Base-by-base conservation (phyloP, 2,329 filamentous ascomycete genomes). In the Xylaria sp. region DNA sequence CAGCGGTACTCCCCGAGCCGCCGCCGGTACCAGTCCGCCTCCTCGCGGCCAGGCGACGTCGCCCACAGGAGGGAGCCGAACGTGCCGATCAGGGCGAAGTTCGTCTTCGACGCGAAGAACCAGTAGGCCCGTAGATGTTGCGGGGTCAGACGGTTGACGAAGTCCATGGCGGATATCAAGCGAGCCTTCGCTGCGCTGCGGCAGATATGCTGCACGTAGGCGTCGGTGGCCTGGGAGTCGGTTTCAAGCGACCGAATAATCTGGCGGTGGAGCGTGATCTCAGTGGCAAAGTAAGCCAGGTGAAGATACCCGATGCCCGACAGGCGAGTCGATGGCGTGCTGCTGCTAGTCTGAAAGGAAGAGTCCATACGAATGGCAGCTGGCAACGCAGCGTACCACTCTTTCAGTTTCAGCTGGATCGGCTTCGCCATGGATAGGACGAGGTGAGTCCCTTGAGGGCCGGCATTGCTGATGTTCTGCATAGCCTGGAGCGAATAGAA, bases 151-250 rank as follows among this genome's bases (percentile, higher is more conserved):
- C 93, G 88, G 73, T 97, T 97, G 65, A 96, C 92, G 72, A 97
- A 96, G 71, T 97, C 93, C 90, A 97, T 96, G 60, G 92, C 92
- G 19, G 90, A 95, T 68, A 97, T 96, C 29, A 97, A 82, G 5
- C 93, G 88, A 0, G 93, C 95, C 72, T 97, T 97, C 48, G 93
- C 93, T 3, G 93, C 93, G 52, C 88, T 92, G 48, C 93, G 91
- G 73, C 92, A 96, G 63, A 97, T 96, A 72, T 95, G 91, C 50
- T 92, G 84, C 45, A 96, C 85, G 65, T 97, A 96, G 0, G 88
- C 83, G 68, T 96, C 91, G 38, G 87, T 78, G 3, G 78, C 72
- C 41, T 71, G 67, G 2, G 62, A 57, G 48, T 69, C 72, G 1
- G 77, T 72, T 39, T 80, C 79, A 39, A 97, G 80, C 1, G 91